phyloP scores from a whole-genome alignment of 306 rosid genomes.

The Alnus glutinosa region DNA sequence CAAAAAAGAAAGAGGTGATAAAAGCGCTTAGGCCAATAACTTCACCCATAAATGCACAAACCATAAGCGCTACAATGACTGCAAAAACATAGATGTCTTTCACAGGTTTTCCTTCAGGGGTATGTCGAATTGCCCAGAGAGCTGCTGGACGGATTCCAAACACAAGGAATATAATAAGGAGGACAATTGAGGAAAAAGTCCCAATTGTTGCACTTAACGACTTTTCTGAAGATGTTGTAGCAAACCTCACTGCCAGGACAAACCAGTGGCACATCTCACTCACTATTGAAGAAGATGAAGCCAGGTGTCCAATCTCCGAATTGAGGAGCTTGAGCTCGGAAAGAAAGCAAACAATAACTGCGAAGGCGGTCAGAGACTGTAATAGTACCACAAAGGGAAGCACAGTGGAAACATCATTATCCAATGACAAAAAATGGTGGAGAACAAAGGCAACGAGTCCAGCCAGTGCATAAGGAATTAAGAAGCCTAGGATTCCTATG shows the following conservation, averaged over 20 bases:
- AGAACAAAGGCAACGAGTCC: constrained; percentile 22
- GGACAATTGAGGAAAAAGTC: constrained; percentile 21
- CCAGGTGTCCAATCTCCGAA: constrained; percentile 63
- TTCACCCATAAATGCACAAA: constrained; percentile 47
- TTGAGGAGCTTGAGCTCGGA: constrained; percentile 56
- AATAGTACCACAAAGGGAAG: constrained; percentile 36
- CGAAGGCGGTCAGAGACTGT: constrained; percentile 50
- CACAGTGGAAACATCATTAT: constrained; percentile 29
- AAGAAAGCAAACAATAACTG: constrained; percentile 49
- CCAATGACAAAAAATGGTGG: constrained; percentile 29
- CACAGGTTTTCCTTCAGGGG: constrained; percentile 59
- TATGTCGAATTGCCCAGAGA: constrained; percentile 42
- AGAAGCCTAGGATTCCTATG: constrained; percentile 44
- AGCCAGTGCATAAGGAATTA: constrained; percentile 42
- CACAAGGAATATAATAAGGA: constrained; percentile 37
- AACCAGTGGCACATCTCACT: constrained; percentile 37
- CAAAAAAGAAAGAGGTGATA: constrained; percentile 47
- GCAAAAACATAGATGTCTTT: constrained; percentile 46
- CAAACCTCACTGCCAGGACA: constrained; percentile 24
- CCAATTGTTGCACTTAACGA: constrained; percentile 37
- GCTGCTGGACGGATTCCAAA: constrained; percentile 49
- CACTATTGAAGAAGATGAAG: constrained; percentile 55
- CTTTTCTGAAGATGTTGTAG: constrained; percentile 20
- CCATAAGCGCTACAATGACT: constrained; percentile 31
- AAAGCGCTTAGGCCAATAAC: constrained; percentile 40